Evolutionary conservation across 192 early-diverging fungal genomes (phyloP).

Genomic region (Coemansia sp.): DNA sequence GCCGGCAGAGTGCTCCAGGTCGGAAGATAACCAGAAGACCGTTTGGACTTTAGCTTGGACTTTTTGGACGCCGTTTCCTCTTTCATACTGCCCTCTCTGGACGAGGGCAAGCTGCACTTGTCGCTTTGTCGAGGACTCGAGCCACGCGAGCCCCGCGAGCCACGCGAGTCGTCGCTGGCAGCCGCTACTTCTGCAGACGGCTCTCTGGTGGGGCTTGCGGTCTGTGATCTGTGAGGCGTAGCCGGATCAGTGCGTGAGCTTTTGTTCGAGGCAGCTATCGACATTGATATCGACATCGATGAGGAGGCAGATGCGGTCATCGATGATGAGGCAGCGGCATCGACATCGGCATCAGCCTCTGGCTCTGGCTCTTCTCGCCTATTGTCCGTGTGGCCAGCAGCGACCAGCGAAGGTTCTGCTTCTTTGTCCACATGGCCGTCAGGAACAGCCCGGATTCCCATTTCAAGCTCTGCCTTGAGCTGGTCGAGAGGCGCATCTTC

Average conservation of each 20-base stretch:
- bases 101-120: neutral
- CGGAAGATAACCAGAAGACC: slow-evolving; percentile 21
- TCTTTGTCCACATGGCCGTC: neutral
- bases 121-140: neutral
- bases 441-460: slow-evolving; percentile 10
- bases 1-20: slow-evolving; percentile 29
- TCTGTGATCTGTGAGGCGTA: neutral
- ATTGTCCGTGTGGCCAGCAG: neutral
- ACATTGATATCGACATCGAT: neutral
- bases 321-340: neutral
- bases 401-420: neutral
- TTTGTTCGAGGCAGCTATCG: neutral
- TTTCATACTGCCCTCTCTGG: neutral
- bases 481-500: slow-evolving; percentile 46
- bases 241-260: neutral
- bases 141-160: neutral
- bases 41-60: slow-evolving; percentile 5
- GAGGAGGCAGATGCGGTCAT: neutral
- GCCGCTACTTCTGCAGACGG: neutral
- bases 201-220: neutral
- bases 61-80: slow-evolving; percentile 3
- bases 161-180: neutral
- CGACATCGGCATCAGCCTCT: slow-evolving; percentile 7
- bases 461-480: slow-evolving; percentile 35
- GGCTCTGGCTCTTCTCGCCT: neutral